Evolutionary conservation across 768 basidiomycete species (phyloP), one percentile per base, ranked within the genome.

Genomic region (Paxillus rubicundulus): DNA sequence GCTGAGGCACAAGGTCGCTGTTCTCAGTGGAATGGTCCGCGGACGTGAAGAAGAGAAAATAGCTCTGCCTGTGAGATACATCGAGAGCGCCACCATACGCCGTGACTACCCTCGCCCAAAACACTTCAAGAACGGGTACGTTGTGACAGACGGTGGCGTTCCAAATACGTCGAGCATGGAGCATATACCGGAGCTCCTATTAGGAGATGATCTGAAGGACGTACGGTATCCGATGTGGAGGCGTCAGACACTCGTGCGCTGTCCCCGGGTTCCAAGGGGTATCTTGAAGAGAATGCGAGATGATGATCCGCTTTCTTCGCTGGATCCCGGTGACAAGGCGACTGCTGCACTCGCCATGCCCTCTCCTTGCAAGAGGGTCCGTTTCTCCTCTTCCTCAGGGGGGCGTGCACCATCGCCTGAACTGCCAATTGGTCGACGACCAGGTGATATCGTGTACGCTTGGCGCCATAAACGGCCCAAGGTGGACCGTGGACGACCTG

Each of bases 221-320:
- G 21, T 54, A 7, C 61, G 68, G 45, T 68, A 49, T 52, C 43
- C 54, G 37, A 54, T 42, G 34, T 50, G 50, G 2, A 62, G 59
- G 24, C 65, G 58, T 18, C 65, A 68, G 59, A 69, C 67, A n/a
- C 57, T 71, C 49, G 6, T 54, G 13, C 55, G 64, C 2, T 63
- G 44, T 40, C 50, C 59, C 30, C 45, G 56, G 30, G 57, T 56
- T 4, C 70, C 68, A 43, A 57, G 57, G 37, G 64, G 66, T 6
- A 64, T 70, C 20, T 45, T 70, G 47, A 70, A 70, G 51, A 58
- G 68, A 51, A 47, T 47, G 47, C 55, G 70, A 42, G 67, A 55
- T 1, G 68, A 60, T 2, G 64, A 59, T 2, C 18, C n/a, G 18
- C 36, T 45, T 42, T 1, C 30, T 51, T 32, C 44, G 0, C 54